Conservation (phyloP, 108 stramenopile genomes). For the Aurantiochytrium sp. region DNA sequence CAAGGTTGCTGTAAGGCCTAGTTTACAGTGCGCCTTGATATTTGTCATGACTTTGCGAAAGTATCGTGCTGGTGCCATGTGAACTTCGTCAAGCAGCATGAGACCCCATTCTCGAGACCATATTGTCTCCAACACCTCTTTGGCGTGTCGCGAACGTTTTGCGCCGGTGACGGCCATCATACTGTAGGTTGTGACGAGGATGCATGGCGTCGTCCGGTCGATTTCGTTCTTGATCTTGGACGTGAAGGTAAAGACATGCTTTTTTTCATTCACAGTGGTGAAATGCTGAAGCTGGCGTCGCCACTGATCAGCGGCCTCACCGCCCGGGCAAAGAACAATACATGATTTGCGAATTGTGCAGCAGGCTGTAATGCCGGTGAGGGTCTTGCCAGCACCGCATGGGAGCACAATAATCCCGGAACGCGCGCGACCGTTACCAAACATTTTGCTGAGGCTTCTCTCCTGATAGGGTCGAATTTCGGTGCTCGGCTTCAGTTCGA, state of each 20-base stretch:
- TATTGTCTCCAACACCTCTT: slow-evolving; percentile 80
- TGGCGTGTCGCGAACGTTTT: slow-evolving; percentile 70
- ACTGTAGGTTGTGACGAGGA: slow-evolving; percentile 92
- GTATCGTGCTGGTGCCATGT: slow-evolving; percentile 87
- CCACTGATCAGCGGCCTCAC: slow-evolving; percentile 93
- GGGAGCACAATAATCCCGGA: slow-evolving; percentile 98
- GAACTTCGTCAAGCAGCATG: slow-evolving; percentile 94
- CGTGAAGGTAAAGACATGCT: slow-evolving; percentile 81
- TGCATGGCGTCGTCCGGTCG: slow-evolving; percentile 63
- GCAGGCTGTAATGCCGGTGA: slow-evolving; percentile 95
- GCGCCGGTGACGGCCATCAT: slow-evolving; percentile 81
- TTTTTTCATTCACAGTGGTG: slow-evolving; percentile 72
- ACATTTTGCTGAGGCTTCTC: slow-evolving; percentile 71
- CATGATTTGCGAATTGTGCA: slow-evolving; percentile 88
- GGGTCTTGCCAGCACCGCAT: slow-evolving; percentile 94
- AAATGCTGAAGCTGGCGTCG: slow-evolving; percentile 84
- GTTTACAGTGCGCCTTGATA: slow-evolving; percentile 90
- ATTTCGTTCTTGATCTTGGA: slow-evolving; percentile 80
- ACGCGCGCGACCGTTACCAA: slow-evolving; percentile 96
- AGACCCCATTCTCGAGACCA: slow-evolving; percentile 91
- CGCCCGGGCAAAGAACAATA: slow-evolving; percentile 88
- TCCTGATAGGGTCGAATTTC: slow-evolving; percentile 92
- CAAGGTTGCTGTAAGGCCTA: slow-evolving; percentile 95
- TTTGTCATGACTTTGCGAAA: slow-evolving; percentile 80
- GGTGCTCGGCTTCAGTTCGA: slow-evolving; percentile 87